Evolutionary conservation across 148 eudicot species (phyloP).

Genomic region (Rhododendron kiyosumense): DNA sequence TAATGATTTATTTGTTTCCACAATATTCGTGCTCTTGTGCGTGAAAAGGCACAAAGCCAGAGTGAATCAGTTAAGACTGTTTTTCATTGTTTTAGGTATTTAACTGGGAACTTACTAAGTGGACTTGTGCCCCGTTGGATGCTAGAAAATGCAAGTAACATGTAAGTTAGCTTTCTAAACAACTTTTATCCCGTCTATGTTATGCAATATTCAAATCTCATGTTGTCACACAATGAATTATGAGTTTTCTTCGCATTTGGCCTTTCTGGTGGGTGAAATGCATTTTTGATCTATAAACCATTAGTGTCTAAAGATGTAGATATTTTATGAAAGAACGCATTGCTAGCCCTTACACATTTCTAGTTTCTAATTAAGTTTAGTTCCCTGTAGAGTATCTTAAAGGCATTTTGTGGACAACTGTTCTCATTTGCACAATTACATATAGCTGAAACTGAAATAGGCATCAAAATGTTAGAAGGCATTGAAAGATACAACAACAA

Average conservation of each 20-base stretch:
- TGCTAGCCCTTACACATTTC: neutral
- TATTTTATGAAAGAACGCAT: neutral
- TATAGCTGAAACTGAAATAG: neutral
- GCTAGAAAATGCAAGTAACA: neutral
- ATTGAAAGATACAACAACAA: neutral
- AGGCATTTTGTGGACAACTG: neutral
- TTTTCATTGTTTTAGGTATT: constrained; percentile 1
- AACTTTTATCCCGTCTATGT: neutral
- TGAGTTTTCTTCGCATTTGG: neutral
- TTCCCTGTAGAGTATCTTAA: neutral
- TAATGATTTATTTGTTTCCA: neutral
- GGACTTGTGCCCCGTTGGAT: constrained; percentile 21
- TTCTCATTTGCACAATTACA: neutral
- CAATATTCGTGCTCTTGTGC: neutral
- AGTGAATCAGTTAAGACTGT: neutral
- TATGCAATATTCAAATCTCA: no score
- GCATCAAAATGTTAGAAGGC: neutral
- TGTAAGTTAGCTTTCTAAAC: constrained; percentile 12
- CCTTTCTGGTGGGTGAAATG: neutral
- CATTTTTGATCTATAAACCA: neutral
- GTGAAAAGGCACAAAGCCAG: no score
- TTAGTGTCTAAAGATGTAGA: neutral
- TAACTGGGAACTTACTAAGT: constrained; percentile 24
- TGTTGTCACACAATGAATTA: no score
- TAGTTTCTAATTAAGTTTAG: neutral